Evolutionary conservation across 208 protist species (phyloP).

Genomic region (Histomonas meleagridis): DNA sequence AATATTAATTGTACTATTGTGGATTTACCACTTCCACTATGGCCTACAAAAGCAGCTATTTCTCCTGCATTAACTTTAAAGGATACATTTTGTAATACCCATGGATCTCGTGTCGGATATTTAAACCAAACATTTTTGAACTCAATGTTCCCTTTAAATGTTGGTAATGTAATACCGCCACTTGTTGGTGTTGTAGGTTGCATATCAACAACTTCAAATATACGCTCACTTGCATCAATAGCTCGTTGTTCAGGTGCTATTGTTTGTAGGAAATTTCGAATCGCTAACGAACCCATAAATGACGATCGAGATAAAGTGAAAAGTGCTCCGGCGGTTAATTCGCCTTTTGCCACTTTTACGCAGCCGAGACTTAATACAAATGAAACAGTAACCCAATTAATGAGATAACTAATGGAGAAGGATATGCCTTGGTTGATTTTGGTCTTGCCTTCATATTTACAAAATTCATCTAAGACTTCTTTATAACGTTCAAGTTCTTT

Average conservation of each 20-base stretch:
- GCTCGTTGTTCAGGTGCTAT: neutral
- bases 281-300: neutral
- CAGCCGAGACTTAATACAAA: neutral
- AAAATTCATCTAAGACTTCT: neutral
- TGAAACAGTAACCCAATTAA: neutral
- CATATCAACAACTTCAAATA: neutral
- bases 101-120: slow-evolving; percentile 1
- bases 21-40: neutral
- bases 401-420: neutral
- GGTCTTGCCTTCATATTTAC: neutral
- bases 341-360: neutral
- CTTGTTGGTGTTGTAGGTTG: too few species aligned
- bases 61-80: neutral
- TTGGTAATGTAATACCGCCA: neutral
- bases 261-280: neutral
- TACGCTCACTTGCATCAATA: neutral
- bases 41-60: neutral
- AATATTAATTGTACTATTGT: slow-evolving; percentile 3
- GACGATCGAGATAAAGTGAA: neutral
- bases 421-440: neutral
- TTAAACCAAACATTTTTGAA: slow-evolving; percentile 34
- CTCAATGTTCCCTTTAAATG: neutral
- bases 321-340: neutral
- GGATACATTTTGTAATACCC: neutral
- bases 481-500: neutral